Evolutionary conservation across 176 grass and related monocot species (phyloP), one percentile per base, ranked within the genome.

Genomic region (Aechmea fasciata): DNA sequence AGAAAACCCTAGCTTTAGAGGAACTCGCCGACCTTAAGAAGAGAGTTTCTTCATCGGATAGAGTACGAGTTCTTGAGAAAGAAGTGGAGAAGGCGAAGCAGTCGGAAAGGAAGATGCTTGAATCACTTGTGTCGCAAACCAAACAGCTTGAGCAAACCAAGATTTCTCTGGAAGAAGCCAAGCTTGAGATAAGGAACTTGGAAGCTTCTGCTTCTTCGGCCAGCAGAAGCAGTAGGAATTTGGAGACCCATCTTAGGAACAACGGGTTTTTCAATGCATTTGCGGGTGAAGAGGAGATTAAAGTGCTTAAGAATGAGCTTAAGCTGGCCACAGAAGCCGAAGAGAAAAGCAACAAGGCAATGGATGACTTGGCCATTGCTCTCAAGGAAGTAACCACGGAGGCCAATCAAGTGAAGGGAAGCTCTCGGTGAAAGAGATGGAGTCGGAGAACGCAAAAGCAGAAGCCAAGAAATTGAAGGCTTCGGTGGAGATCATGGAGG

Each of bases 61-160:
- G 15, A 61, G 65, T 52, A 3, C 82, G 65, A n/a, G 12, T 64
- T 3, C 50, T 89, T 13, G 82, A 93, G 70, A 77, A 65, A 51
- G 89, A 99, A 70, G 81, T 76, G 11, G 86, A 84, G 51, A 88
- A 63, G 66, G 78, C 82, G 49, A 99, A 93, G 82, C 80, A 90
- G 64, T 99, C 94, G 25, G 94, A 99, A 77, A 85, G 89, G 26
- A 99, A 82, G 83, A 87, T 93, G 89, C 87, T 99, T 0, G 94
- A 99, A 68, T 99, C 94, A 10, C 57, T 99, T 0, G 72, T 90
- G 57, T 90, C 78, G 50, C 89, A 93, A 81, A 93, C 89, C 0
- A 93, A 99, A 79, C 84, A 84, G 64, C 82, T 99, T 54, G 89
- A 99, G 81, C 89, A 99, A 70, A 82, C 90, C 63, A 99, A 99